phyloP scores from a whole-genome alignment of 2,329 filamentous ascomycete genomes.

The Ophiostoma perfectum region DNA sequence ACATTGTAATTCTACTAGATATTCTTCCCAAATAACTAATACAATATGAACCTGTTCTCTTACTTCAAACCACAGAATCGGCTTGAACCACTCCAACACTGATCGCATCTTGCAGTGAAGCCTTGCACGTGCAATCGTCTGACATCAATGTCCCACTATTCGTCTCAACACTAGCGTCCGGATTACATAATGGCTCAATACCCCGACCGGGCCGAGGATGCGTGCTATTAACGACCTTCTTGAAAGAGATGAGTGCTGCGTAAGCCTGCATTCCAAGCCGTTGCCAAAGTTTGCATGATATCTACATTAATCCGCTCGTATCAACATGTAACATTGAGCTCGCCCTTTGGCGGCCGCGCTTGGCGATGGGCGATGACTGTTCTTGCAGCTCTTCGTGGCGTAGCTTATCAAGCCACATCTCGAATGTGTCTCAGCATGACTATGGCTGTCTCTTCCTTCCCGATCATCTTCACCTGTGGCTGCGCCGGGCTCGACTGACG shows the following conservation, averaged over 20 bases:
- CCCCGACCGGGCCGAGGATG: constrained; percentile 6
- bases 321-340: neutral
- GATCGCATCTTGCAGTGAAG: neutral
- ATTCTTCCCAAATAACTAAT: too few relatives aligned
- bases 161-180: neutral
- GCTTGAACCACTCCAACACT: neutral
- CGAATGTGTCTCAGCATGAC: neutral
- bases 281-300: neutral
- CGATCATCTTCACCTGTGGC: neutral
- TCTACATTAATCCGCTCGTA: neutral
- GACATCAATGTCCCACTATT: neutral
- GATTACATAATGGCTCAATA: neutral
- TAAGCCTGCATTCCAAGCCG: constrained; percentile 4
- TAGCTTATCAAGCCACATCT: neutral
- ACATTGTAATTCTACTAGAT: too few relatives aligned
- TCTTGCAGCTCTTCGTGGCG: neutral
- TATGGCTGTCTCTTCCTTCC: neutral
- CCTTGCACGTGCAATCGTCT: neutral
- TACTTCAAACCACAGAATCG: too few relatives aligned
- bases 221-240: neutral
- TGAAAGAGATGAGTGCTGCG: constrained; percentile 1
- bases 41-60: too few relatives aligned
- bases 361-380: neutral
- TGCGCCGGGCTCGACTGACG: neutral
- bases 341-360: neutral